Evolutionary conservation across 140 eudicot species (phyloP).

Genomic region (Flaveria floridana): DNA sequence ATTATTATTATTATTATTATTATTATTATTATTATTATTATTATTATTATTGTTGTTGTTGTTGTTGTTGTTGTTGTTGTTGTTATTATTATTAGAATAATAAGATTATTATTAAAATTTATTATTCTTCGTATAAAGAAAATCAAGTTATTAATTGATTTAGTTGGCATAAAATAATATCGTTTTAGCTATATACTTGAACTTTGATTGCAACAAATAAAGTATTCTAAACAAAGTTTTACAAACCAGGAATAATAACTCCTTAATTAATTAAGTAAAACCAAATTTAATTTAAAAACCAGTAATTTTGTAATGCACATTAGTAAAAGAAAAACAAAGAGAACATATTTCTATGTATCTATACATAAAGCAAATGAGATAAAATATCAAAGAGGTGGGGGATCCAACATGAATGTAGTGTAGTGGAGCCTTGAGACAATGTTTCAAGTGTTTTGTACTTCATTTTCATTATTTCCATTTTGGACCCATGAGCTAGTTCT

Average conservation of each 20-base stretch:
- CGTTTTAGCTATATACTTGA: neutral
- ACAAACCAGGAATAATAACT: too few relatives aligned
- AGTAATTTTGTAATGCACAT: too few relatives aligned
- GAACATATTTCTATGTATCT: neutral
- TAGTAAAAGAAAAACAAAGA: neutral
- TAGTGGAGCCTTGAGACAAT: slow-evolving; percentile 31
- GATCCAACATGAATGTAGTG: slow-evolving; percentile 32
- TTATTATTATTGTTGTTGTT: too few relatives aligned
- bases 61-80: too few relatives aligned
- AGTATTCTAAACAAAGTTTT: neutral
- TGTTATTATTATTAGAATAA: too few relatives aligned
- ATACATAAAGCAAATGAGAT: neutral
- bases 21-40: too few relatives aligned
- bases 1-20: too few relatives aligned
- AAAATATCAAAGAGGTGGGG: slow-evolving; percentile 7
- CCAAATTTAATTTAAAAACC: too few relatives aligned
- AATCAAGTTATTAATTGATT: neutral
- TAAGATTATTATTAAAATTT: too few relatives aligned
- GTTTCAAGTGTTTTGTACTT: slow-evolving; percentile 20
- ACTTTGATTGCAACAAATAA: neutral
- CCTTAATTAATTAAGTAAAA: too few relatives aligned
- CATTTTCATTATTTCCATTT: slow-evolving; percentile 21
- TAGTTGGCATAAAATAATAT: neutral
- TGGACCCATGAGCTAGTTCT: neutral
- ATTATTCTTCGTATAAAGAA: neutral